Percentiles rank a stretch among this genome's conserved stretches.
Conservation (phyloP, 352 stramenopile genomes). For the Phytophthora ohioensis region DNA sequence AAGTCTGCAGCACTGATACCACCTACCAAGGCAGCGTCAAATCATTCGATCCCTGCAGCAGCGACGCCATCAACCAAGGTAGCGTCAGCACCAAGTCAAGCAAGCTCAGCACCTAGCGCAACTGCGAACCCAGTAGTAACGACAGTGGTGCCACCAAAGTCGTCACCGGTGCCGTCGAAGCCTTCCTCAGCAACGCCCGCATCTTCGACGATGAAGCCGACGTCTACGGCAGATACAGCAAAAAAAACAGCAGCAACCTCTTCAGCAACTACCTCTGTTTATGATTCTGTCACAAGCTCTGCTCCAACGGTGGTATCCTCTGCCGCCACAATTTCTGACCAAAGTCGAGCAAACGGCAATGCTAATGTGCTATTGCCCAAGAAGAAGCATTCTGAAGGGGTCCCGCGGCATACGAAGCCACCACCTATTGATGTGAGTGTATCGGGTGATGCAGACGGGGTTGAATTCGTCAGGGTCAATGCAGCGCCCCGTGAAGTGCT, state of each 20-base stretch:
- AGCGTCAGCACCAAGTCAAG: constrained; percentile 8
- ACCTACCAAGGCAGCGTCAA: neutral
- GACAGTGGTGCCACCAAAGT: constrained; percentile 1
- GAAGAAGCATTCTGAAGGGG: constrained; percentile 33
- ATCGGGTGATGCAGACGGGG: constrained; percentile 12
- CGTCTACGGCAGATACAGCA: neutral
- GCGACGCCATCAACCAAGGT: neutral
- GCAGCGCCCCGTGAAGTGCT: constrained; percentile 14
- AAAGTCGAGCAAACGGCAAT: constrained; percentile 9
- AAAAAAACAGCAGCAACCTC: neutral
- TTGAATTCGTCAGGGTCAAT: constrained; percentile 18
- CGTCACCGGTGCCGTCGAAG: constrained; percentile 1
- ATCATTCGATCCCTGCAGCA: neutral
- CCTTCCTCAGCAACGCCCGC: neutral
- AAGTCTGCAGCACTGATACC: neutral
- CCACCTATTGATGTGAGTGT: neutral
- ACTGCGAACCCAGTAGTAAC: neutral
- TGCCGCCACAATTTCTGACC: neutral
- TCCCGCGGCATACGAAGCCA: constrained; percentile 7
- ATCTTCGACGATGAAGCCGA: neutral
- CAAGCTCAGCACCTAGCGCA: neutral
- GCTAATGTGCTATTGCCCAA: constrained; percentile 33
- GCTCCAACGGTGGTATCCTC: neutral
- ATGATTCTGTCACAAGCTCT: neutral
- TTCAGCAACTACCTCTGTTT: neutral